Conservation (phyloP, 73 alveolate genomes). For the Symbiodinium pilosum region DNA sequence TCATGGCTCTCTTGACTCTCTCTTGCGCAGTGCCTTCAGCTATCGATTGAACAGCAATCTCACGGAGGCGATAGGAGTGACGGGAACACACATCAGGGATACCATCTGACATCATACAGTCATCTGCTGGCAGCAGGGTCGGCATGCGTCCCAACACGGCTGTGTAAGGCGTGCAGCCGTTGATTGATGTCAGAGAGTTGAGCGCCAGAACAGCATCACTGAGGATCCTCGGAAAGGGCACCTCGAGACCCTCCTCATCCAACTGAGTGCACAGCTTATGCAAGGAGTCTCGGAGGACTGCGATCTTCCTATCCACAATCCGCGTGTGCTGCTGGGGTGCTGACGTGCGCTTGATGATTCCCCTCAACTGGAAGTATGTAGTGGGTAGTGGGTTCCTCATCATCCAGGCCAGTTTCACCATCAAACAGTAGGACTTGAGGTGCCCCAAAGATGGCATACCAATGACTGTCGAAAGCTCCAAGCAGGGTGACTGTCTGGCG, state of each 20-base stretch:
- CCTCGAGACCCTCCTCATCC: conserved; percentile 4
- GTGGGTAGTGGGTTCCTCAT: background rate
- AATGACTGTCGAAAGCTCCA: background rate
- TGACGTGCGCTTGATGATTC: background rate
- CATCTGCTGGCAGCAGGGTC: background rate
- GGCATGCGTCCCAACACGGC: conserved; percentile 35
- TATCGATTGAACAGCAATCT: background rate
- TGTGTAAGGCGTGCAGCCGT: background rate
- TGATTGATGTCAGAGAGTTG: background rate
- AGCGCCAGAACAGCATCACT: background rate
- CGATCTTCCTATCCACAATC: background rate
- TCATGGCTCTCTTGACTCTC: background rate
- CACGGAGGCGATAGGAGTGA: background rate
- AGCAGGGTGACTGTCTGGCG: background rate
- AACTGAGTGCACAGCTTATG: background rate
- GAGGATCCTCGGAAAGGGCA: background rate
- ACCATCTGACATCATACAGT: background rate
- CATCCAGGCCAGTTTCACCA: conserved; percentile 26
- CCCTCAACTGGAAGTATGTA: background rate
- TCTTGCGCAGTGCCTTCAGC: background rate
- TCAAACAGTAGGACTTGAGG: conserved; percentile 17
- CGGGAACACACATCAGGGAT: background rate
- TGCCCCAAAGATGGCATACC: conserved; percentile 42
- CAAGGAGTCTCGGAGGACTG: background rate
- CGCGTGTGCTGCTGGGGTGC: background rate